Evolutionary conservation across 2,329 filamentous ascomycete species (phyloP).

Genomic region (Talaromyces verruculosus): DNA sequence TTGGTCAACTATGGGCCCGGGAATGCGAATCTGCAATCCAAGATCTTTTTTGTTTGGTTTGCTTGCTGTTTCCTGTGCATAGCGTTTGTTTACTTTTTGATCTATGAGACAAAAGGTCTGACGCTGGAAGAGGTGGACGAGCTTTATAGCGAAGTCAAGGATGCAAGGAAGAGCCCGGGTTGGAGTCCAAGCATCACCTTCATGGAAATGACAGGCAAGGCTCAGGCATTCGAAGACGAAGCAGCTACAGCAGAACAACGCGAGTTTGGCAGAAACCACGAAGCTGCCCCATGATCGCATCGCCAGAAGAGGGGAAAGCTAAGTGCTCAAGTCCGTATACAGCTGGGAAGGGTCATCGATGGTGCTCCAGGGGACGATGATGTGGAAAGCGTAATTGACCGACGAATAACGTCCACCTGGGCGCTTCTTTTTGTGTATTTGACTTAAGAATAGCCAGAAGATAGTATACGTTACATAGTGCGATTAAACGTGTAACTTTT

Average conservation of each 20-base stretch:
- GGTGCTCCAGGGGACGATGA: background rate
- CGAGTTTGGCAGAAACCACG: constrained; percentile 5
- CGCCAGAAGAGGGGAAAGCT: background rate
- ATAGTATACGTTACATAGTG: background rate
- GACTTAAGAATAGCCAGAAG: background rate
- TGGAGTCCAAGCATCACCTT: constrained; percentile 8
- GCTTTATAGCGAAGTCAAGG: constrained; percentile 28
- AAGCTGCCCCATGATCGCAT: constrained; percentile 2
- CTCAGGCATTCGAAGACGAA: background rate
- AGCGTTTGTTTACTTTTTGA: constrained; percentile 62
- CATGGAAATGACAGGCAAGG: constrained; percentile 5
- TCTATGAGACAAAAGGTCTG: constrained; percentile 86
- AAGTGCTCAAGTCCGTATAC: background rate
- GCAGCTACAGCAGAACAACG: constrained; percentile 6
- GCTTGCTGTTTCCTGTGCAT: constrained; percentile 56
- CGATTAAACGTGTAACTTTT: background rate
- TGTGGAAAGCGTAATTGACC: background rate
- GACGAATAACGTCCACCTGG: background rate
- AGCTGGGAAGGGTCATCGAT: constrained; percentile 7
- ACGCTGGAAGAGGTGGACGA: constrained; percentile 80
- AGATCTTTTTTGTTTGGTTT: constrained; percentile 62
- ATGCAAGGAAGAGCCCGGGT: constrained; percentile 22
- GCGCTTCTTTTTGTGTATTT: background rate
- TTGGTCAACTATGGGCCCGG: constrained; percentile 68
- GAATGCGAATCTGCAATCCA: constrained; percentile 63